phyloP scores from a whole-genome alignment of 805 yeast species.

The Hanseniaspora lindneri region DNA sequence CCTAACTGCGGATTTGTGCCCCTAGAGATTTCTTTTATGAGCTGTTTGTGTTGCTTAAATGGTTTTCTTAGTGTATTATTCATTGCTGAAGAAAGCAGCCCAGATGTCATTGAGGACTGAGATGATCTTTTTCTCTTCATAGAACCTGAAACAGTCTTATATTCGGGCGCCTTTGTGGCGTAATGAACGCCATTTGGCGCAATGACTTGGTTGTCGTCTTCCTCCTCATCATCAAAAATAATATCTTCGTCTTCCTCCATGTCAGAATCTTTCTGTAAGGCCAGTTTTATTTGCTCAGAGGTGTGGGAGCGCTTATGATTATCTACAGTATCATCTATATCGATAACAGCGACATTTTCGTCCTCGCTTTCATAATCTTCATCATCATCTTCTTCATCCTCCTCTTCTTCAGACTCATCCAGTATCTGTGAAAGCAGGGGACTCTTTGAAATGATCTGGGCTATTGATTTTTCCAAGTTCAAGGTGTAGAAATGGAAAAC shows the following conservation, averaged over 20 bases:
- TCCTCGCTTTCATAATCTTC: slow-evolving; percentile 24
- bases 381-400: slow-evolving; percentile 31
- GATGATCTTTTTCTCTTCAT: slow-evolving; percentile 15
- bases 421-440: slow-evolving; percentile 40
- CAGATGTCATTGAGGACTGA: slow-evolving; percentile 11
- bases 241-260: slow-evolving; percentile 32
- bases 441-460: slow-evolving; percentile 62
- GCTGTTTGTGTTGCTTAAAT: slow-evolving; percentile 7
- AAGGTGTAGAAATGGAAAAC: slow-evolving; percentile 90
- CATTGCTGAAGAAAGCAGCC: neutral
- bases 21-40: slow-evolving; percentile 12
- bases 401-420: slow-evolving; percentile 23
- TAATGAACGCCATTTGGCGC: slow-evolving; percentile 6
- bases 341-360: neutral
- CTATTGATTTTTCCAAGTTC: slow-evolving; percentile 84
- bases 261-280: slow-evolving; percentile 26
- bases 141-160: neutral
- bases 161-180: slow-evolving; percentile 3
- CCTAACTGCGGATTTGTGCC: slow-evolving; percentile 13
- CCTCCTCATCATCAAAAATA: slow-evolving; percentile 19
- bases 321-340: neutral
- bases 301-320: slow-evolving; percentile 4
- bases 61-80: slow-evolving; percentile 8
- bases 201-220: slow-evolving; percentile 15
- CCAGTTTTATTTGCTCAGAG: slow-evolving; percentile 25